Evolutionary conservation across 148 eudicot genomes (phyloP), one percentile per base, ranked within the genome.

Genomic region (Dysphania ambrosioides): DNA sequence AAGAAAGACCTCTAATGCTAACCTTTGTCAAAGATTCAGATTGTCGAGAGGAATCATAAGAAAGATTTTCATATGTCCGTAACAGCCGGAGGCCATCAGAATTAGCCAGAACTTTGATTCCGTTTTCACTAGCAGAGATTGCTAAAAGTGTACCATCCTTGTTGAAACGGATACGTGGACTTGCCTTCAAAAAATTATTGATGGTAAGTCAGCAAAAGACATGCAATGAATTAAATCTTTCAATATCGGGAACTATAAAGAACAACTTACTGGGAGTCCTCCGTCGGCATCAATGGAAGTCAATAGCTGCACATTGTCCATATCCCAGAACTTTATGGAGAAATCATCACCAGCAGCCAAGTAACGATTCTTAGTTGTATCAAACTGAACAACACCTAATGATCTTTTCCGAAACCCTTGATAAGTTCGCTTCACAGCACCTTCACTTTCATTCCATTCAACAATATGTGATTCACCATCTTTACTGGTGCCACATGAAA

Each of bases 391-490:
- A 77, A 89, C 90, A 66, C 90, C 94, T 70, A 82, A 63, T 63
- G 97, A 88, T 44, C 84, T 81, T 76, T 91, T 91, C 44, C 91
- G 78, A 41, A 91, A 87, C 40, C 97, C 97, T 68, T 68, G 84
- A 77, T 91, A 93, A 47, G 86, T 89, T 84, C 97, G 88, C 76
- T 85, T 83, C 74, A 91, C 86, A 61, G 89, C 87, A 47, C 94
- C 94, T 84, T 93, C 98, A 82, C 89, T 89, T 74, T 91, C 94
- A 81, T 91, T 93, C 98, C 98, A 93, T 83, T 93, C 98, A 73
- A 89, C 94, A 71, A 93, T 83, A 79, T 88, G 89, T 35, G 97
- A 89, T 61, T 89, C 97, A 56, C 94, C 97, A 1, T 91, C 89
- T 79, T 89, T 87, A 81, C 93, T 91, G 9, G 97, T 91, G 57